Evolutionary conservation across 805 yeast genomes (phyloP), one percentile per base, ranked within the genome.

Genomic region (Lipomyces kockii): DNA sequence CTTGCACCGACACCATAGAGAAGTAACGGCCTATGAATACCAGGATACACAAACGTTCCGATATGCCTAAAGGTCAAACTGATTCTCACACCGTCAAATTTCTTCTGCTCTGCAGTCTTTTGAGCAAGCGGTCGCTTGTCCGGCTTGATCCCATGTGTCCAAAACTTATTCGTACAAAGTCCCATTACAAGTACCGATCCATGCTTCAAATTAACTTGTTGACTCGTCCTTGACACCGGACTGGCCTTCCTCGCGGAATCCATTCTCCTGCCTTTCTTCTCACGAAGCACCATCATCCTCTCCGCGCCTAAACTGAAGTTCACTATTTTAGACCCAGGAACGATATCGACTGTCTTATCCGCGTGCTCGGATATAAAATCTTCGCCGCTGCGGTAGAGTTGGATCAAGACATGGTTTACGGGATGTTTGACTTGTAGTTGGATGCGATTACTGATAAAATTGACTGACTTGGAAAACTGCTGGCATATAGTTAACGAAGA

Each of bases 341-440:
- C 70, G 20, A 71, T 60, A 58, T 71, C 73, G 27, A 71, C 56
- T 20, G 73, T 67, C 57, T 71, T 71, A 58, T 71, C 73, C 9
- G 72, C 58, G 52, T 71, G 73, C 58, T 71, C 72, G 11, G 72
- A 69, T 37, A 71, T 71, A 35, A 54, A 61, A 29, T 71, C 73
- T 12, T 58, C 54, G 49, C 70, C 67, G 27, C 54, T 29, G 8
- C 73, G 67, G 58, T 71, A 71, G 20, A 61, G 65, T 39, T 71
- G 73, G 46, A 71, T 63, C 43, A 71, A 56, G 20, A 65, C 71
- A 35, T 71, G 73, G 49, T 71, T 71, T 29, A 71, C 51, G 17
- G 35, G 12, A 25, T 64, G 65, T 20, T 60, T 58, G 22, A 61
- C 35, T 20, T 60, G 59, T 17, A 53, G 25, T 39, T 67, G 65